Base-by-base conservation (phyloP, 208 protist species). In the Wallacemonas sp. region DNA sequence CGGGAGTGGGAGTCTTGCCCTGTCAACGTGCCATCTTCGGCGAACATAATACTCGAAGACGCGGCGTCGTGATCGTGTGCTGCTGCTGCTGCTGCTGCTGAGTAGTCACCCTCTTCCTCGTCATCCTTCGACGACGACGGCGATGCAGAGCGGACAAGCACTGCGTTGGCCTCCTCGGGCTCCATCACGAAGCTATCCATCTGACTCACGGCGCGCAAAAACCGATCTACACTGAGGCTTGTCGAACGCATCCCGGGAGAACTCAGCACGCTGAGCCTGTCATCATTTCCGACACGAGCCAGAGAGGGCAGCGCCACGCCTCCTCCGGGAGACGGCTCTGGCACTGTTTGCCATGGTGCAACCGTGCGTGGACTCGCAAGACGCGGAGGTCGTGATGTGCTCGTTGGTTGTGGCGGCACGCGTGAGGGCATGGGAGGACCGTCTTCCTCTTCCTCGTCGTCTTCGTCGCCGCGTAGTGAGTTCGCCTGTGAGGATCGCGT, bases 181-280 rank as follows among this genome's bases (percentile, higher is more conserved):
- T 26, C 47, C 24, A 55, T 12, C 24, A 27, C 47, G n/a, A 58
- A 39, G 28, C 51, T 58, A n/a, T 58, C 31, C 28, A 58, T 31
- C 51, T 58, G 51, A 19, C 51, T 58, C 12, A 58, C 51, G 11
- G 51, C 51, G 24, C 51, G 51, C 30, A 58, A 21, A 38, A 58
- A 58, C n/a, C 51, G 51, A 38, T 58, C 51, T 14, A 58, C 51
- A 19, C 51, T 58, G 15, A 39, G 5, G 1, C 28, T 58, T 26
- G 8, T 39, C 30, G n/a, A 15, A 0, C 51, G 51, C 44, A 49
- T 49, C 44, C 17, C 44, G 9, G 44, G 36, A 41, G 9, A 17
- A 41, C 6, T 17, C 36, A 41, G 36, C 6, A 6, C 36, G 36
- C 36, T 41, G 14, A 6, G 6, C 36, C 9, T 14, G 36, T 14